Base-by-base conservation (phyloP, 768 basidiomycete genomes). In the Naganishia antarctica region DNA sequence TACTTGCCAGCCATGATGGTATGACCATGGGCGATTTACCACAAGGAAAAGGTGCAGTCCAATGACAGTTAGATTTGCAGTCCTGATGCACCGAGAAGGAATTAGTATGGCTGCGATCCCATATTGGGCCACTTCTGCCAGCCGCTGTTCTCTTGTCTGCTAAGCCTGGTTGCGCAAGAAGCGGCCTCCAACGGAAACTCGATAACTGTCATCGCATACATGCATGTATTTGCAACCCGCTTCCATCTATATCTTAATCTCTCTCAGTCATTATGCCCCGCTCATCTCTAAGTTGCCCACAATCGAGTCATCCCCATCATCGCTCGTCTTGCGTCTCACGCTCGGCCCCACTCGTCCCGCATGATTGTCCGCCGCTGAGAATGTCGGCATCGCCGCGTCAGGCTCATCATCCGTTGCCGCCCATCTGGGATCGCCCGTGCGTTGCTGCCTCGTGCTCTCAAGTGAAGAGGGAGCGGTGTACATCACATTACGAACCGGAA, bases 231-330 rank as follows among this genome's bases (percentile, higher is more conserved):
- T n/a, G n/a, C n/a, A n/a, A n/a, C n/a, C n/a, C n/a, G n/a, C n/a
- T n/a, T n/a, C n/a, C n/a, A n/a, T n/a, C n/a, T n/a, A n/a, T n/a
- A n/a, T n/a, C n/a, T n/a, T n/a, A n/a, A n/a, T n/a, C n/a, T n/a
- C n/a, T n/a, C n/a, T n/a, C 16, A 5, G 3, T 4, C 8, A n/a
- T 34, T 57, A 40, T 21, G 53, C 53, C 6, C 53, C 53, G 15
- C 53, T 57, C 62, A 63, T 63, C 26, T 63, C 62, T 21, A 63
- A 21, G 43, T 63, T 51, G 11, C 62, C 62, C 50, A 63, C 62
- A 21, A 63, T 47, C 62, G 62, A 63, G 18, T 53, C 50, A 29
- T 63, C 62, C 34, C 41, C 49, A 12, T 63, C 62, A 34, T 63
- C 50, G 28, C 53, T 62, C 32, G 29, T 40, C 34, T 45, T 63